Percentiles rank a stretch among this genome's conserved stretches.
These are phyloP conservation scores for Phragmites australis DNA, from an alignment of 176 grass and related monocot species.

Conservation along the genomic window DNA sequence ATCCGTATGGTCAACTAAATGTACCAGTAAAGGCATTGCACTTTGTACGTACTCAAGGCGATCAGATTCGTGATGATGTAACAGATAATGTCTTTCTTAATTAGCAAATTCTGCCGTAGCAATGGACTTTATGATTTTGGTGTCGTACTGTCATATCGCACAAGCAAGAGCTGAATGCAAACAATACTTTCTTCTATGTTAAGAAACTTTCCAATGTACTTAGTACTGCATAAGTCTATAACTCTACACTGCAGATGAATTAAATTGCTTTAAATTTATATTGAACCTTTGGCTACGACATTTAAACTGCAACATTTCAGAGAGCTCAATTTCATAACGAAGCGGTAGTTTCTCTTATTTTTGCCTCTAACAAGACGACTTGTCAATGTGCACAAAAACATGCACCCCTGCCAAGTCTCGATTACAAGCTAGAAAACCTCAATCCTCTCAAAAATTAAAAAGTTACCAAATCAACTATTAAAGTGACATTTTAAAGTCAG, in stretches of 20 bases:
- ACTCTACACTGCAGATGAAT: not conserved
- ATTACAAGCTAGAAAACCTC: not conserved
- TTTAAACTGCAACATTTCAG: not conserved
- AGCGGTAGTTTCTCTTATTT: not conserved
- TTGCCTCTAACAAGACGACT: not conserved
- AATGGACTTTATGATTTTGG: not conserved
- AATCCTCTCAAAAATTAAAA: not conserved
- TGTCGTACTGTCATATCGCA: not conserved
- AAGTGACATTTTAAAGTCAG: not conserved
- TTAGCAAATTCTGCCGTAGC: not conserved
- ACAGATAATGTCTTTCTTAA: conserved; percentile 15
- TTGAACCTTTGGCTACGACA: not conserved
- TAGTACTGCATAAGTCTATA: not conserved
- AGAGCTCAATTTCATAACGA: not conserved
- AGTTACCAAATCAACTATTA: not conserved
- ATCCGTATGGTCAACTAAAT: not conserved
- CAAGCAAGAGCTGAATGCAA: conserved; percentile 1
- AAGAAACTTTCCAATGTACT: not conserved
- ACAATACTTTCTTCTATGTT: conserved; percentile 23
- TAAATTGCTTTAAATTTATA: not conserved
- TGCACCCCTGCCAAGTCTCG: not conserved
- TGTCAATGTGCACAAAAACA: not conserved
- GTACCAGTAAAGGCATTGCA: not conserved
- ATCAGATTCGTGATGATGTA: not conserved
- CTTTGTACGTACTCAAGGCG: not conserved